These are phyloP conservation scores for Darksidea phi DNA, from an alignment of 495 filamentous ascomycete genomes.

Conservation along the genomic window DNA sequence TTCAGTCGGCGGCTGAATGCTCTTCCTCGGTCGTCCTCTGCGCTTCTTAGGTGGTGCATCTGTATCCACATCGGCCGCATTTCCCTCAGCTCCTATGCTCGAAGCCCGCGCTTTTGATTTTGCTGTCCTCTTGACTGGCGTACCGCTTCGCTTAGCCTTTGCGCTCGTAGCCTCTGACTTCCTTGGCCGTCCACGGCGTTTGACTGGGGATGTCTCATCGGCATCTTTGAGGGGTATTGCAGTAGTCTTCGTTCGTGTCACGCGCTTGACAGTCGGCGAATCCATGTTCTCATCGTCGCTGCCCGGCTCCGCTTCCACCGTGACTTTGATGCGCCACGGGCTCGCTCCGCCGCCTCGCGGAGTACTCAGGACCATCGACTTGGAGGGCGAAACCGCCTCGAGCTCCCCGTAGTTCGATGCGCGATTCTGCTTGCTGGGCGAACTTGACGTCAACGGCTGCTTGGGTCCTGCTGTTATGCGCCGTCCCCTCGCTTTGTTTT, in stretches of 20 bases:
- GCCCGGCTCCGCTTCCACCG: conserved; percentile 44
- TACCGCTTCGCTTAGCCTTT: conserved; percentile 34
- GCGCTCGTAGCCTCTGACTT: conserved; percentile 23
- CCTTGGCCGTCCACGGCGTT: conserved; percentile 35
- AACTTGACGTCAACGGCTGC: conserved; percentile 24
- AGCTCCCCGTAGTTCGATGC: conserved; percentile 14
- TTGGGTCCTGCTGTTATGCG: conserved; percentile 12
- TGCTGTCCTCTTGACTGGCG: conserved; percentile 28
- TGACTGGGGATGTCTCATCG: conserved; percentile 33
- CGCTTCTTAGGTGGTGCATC: conserved; percentile 31
- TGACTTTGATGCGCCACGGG: conserved; percentile 46
- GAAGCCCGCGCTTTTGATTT: conserved; percentile 5
- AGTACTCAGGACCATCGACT: conserved; percentile 43
- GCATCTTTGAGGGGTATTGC: conserved; percentile 39
- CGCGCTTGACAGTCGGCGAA: conserved; percentile 29
- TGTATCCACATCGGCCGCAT: conserved; percentile 5
- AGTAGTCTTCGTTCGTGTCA: conserved; percentile 33
- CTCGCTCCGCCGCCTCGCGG: conserved; percentile 33
- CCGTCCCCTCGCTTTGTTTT: neutral
- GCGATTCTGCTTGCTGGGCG: conserved; percentile 14
- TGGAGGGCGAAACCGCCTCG: conserved; percentile 37
- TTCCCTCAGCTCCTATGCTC: conserved; percentile 6
- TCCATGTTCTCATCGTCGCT: conserved; percentile 31
- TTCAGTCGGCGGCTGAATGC: conserved; percentile 10
- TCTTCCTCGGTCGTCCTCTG: conserved; percentile 34